phyloP scores from a whole-genome alignment of 495 filamentous ascomycete genomes.

The Neurospora pannonica region DNA sequence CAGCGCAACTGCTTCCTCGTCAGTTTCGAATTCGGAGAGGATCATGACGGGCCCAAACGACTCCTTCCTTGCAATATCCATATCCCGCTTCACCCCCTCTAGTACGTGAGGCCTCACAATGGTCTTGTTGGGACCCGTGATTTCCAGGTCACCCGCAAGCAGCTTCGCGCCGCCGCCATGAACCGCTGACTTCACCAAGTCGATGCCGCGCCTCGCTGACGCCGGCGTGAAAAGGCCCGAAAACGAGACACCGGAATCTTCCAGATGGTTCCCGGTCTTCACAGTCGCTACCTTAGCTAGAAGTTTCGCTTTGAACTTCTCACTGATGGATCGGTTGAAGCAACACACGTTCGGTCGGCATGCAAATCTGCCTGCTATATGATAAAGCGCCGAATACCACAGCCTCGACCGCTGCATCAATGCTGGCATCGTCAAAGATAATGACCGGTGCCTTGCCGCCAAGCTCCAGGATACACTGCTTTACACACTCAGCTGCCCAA shows the following conservation, averaged over 20 bases:
- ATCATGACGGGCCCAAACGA: slow-evolving; percentile 27
- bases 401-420: slow-evolving; percentile 25
- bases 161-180: slow-evolving; percentile 21
- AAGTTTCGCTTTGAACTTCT: slow-evolving; percentile 17
- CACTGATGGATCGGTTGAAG: slow-evolving; percentile 19
- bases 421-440: slow-evolving; percentile 24
- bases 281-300: slow-evolving; percentile 10
- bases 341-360: slow-evolving; percentile 28
- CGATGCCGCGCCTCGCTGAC: slow-evolving; percentile 46
- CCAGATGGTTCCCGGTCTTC: slow-evolving; percentile 22
- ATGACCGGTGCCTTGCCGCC: slow-evolving; percentile 28
- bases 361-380: slow-evolving; percentile 27
- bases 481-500: slow-evolving; percentile 44
- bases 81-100: slow-evolving; percentile 15
- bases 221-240: slow-evolving; percentile 46
- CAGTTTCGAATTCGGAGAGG: slow-evolving; percentile 16
- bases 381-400: slow-evolving; percentile 22
- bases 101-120: slow-evolving; percentile 24
- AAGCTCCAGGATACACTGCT: slow-evolving; percentile 42
- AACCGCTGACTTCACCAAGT: slow-evolving; percentile 46
- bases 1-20: slow-evolving; percentile 23
- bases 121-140: slow-evolving; percentile 17
- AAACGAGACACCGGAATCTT: slow-evolving; percentile 32
- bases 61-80: slow-evolving; percentile 25
- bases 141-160: slow-evolving; percentile 17